A percentile compares a stretch with the other conserved stretches of the same genome.
Evolutionary conservation across 306 rosid genomes (phyloP).

Genomic region (Cercis canadensis): DNA sequence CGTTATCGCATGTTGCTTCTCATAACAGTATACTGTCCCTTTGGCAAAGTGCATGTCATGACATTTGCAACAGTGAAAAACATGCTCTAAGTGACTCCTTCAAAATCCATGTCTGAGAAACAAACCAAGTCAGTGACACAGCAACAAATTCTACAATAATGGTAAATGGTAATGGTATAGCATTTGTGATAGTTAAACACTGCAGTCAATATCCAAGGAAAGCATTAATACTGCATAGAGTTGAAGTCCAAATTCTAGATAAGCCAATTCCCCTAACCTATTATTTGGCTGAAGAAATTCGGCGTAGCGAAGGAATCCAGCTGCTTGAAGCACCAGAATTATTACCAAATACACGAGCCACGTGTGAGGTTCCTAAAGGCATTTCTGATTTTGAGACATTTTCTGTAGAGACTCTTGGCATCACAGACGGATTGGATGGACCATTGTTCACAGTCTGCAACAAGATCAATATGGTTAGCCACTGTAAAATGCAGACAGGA

Average conservation of each 20-base stretch:
- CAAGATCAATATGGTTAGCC: conserved; percentile 24
- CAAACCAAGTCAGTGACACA: conserved; percentile 27
- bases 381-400: conserved; percentile 44
- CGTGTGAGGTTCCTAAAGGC: conserved; percentile 42
- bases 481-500: conserved; percentile 24
- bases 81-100: conserved; percentile 28
- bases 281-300: conserved; percentile 61
- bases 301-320: conserved; percentile 63
- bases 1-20: conserved; percentile 31
- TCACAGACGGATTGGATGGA: conserved; percentile 48
- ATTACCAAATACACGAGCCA: conserved; percentile 46
- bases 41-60: conserved; percentile 19
- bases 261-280: conserved; percentile 39
- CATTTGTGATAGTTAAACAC: conserved; percentile 5
- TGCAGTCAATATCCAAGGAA: conserved; percentile 5
- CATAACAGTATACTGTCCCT: conserved; percentile 26
- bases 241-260: conserved; percentile 13
- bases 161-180: neutral
- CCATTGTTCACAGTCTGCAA: conserved; percentile 53
- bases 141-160: conserved; percentile 20
- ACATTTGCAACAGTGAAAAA: conserved; percentile 20
- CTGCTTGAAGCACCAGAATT: conserved; percentile 57
- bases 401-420: conserved; percentile 41
- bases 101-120: conserved; percentile 33
- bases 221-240: no score